Evolutionary conservation across 2,329 filamentous ascomycete genomes (phyloP).

Genomic region (Stachybotrys echinatus): DNA sequence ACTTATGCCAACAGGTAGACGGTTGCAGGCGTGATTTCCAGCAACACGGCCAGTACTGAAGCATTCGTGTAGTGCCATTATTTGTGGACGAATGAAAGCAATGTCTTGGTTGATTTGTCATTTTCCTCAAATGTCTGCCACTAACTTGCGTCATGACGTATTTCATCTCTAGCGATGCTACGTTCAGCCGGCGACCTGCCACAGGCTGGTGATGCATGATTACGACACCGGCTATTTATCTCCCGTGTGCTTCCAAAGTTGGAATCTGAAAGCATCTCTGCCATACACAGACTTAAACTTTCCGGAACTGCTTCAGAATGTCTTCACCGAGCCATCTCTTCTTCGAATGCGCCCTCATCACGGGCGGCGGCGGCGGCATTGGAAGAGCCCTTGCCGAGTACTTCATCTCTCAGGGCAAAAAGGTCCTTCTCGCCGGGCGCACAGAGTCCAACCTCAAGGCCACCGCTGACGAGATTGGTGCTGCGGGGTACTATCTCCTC

Average conservation of each 20-base stretch:
- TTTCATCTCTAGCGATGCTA: not conserved
- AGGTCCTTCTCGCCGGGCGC: conserved; percentile 46
- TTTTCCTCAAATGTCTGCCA: not conserved
- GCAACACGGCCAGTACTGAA: no score
- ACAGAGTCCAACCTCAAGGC: conserved; percentile 47
- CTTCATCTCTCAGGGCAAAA: conserved; percentile 39
- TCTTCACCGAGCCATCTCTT: conserved; percentile 4
- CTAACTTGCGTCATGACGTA: not conserved
- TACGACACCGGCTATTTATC: not conserved
- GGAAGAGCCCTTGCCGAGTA: conserved; percentile 42
- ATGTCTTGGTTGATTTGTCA: not conserved
- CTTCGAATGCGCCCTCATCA: conserved; percentile 41
- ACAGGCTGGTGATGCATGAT: not conserved
- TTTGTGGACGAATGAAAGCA: no score
- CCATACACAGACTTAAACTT: not conserved
- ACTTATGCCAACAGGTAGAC: no score
- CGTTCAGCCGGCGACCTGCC: not conserved
- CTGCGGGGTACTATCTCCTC: conserved; percentile 43
- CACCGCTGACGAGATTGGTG: conserved; percentile 36
- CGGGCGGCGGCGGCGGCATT: conserved; percentile 48
- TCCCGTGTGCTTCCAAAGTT: not conserved
- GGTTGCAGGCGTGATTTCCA: no score
- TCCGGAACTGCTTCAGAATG: not conserved
- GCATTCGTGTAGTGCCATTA: no score
- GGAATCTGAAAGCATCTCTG: not conserved